phyloP scores from a whole-genome alignment of 345 rosid species.

The Salix purpurea region DNA sequence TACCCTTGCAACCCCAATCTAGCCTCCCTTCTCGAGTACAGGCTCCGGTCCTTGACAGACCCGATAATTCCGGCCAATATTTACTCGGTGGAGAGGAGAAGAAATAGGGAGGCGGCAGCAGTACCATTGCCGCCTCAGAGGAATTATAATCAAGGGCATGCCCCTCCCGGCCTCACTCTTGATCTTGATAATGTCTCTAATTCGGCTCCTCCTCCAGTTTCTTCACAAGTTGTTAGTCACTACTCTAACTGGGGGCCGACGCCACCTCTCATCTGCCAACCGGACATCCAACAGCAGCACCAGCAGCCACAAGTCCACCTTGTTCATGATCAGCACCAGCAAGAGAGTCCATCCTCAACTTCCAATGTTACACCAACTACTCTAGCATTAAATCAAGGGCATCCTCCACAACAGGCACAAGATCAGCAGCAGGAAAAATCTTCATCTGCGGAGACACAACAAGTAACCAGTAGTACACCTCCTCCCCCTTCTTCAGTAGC shows the following conservation, averaged over 20 bases:
- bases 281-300: conserved; percentile 9
- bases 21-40: conserved; percentile 72
- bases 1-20: conserved; percentile 93
- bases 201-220: conserved; percentile 17
- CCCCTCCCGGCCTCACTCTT: conserved; percentile 30
- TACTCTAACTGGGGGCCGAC: conserved; percentile 29
- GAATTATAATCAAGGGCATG: conserved; percentile 16
- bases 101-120: conserved; percentile 17
- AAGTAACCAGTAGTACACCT: conserved; percentile 20
- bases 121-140: conserved; percentile 23
- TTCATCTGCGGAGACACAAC: conserved; percentile 44
- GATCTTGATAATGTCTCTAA: conserved; percentile 26
- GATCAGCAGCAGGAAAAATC: conserved; percentile 42
- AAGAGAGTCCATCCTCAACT: conserved; percentile 17
- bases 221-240: conserved; percentile 11
- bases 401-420: conserved; percentile 8
- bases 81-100: conserved; percentile 22
- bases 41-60: conserved; percentile 68
- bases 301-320: conserved; percentile 10
- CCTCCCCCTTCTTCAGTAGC: conserved; percentile 26
- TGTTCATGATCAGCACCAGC: conserved; percentile 3
- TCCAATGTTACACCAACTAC: conserved; percentile 18
- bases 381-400: conserved; percentile 30
- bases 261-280: conserved; percentile 18
- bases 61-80: conserved; percentile 21